Percentiles rank a stretch among this genome's conserved stretches.
phyloP scores from a whole-genome alignment of 2,329 filamentous ascomycete species.

The Elsinoe fawcettii region DNA sequence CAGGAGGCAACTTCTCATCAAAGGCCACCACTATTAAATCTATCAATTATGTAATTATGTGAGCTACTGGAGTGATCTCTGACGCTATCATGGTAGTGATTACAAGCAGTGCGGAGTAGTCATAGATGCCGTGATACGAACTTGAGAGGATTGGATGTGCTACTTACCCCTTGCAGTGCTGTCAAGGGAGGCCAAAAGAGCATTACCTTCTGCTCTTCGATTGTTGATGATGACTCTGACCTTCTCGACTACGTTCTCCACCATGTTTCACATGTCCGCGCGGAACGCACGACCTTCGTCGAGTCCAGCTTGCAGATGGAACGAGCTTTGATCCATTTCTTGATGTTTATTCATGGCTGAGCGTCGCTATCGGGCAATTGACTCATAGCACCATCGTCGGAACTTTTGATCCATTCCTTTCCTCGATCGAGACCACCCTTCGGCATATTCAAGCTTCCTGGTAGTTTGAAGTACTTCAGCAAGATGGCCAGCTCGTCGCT shows the following conservation, averaged over 20 bases:
- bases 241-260: constrained; percentile 86
- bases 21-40: no score
- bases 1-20: no score
- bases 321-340: constrained; percentile 83
- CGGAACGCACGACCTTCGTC: constrained; percentile 90
- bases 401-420: constrained; percentile 84
- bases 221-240: constrained; percentile 97
- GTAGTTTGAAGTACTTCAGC: constrained; percentile 84
- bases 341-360: constrained; percentile 81
- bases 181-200: constrained; percentile 82
- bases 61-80: no score
- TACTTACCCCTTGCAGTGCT: no score
- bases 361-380: constrained; percentile 72
- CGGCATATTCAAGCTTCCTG: constrained; percentile 78
- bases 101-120: no score
- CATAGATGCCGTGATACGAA: no score
- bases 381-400: constrained; percentile 88
- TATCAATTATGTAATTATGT: no score
- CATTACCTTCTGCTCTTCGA: constrained; percentile 78
- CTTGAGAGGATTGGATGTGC: no score
- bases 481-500: constrained; percentile 95
- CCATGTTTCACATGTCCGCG: constrained; percentile 88
- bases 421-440: constrained; percentile 92
- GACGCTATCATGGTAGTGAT: no score
- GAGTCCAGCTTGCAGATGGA: constrained; percentile 79